These are phyloP conservation scores for Chaetomiaceae sp. DNA, from an alignment of 2,329 filamentous ascomycete genomes.

Conservation along the genomic window DNA sequence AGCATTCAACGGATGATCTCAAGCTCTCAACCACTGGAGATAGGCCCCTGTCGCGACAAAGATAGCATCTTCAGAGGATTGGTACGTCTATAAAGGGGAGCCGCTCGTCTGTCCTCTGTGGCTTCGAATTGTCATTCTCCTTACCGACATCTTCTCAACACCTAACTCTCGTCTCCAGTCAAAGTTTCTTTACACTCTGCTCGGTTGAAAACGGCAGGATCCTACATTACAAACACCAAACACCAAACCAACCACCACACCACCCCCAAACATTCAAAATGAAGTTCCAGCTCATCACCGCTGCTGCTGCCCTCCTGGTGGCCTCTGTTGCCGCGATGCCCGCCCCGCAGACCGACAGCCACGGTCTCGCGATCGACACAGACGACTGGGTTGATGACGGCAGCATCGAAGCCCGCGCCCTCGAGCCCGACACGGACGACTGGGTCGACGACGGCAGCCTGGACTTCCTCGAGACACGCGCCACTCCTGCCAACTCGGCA, in stretches of 20 bases:
- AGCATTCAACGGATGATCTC: not conserved
- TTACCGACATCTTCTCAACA: too few species aligned
- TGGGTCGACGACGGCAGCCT: not conserved
- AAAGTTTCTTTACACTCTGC: too few species aligned
- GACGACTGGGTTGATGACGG: constrained; percentile 10
- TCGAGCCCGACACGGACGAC: not conserved
- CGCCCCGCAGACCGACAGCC: constrained; percentile 4
- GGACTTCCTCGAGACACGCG: not conserved
- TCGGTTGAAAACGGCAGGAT: not conserved
- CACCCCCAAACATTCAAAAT: constrained; percentile 10
- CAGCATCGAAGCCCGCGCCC: not conserved
- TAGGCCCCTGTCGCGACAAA: too few species aligned
- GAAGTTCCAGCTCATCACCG: constrained; percentile 26
- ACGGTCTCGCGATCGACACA: constrained; percentile 10
- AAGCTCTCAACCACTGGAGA: too few species aligned
- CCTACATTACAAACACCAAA: too few species aligned
- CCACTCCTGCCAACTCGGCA: not conserved
- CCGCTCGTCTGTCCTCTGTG: too few species aligned
- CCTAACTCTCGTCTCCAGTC: too few species aligned
- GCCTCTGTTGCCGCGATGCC: constrained; percentile 29
- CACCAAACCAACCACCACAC: not conserved
- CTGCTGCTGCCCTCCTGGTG: constrained; percentile 26
- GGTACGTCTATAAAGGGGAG: too few species aligned
- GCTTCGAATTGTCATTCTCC: too few species aligned
- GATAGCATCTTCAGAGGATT: too few species aligned